phyloP scores from a whole-genome alignment of 1,139 yeast species.

The Hanseniaspora uvarum region DNA sequence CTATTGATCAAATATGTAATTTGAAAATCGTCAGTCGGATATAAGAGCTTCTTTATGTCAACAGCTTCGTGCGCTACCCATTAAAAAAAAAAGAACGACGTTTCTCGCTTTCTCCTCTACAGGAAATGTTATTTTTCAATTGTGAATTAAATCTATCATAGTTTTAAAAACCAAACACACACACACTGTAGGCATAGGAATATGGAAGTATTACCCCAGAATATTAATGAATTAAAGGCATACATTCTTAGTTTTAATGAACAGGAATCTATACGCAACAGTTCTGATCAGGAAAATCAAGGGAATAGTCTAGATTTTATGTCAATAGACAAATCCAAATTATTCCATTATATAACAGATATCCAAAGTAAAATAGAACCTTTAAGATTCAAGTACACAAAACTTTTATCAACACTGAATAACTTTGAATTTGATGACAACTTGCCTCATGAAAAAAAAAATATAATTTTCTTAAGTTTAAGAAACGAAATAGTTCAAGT shows the following conservation, averaged over 20 bases:
- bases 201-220: slow-evolving; percentile 4
- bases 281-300: background rate
- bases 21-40: no score
- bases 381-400: slow-evolving; percentile 7
- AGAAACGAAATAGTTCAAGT: slow-evolving; percentile 13
- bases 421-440: slow-evolving; percentile 13
- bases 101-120: background rate
- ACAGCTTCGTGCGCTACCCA: background rate
- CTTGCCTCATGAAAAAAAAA: background rate
- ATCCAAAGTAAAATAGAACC: slow-evolving; percentile 12
- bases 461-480: background rate
- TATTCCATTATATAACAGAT: background rate
- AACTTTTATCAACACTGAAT: background rate
- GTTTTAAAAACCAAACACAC: background rate
- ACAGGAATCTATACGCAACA: background rate
- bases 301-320: background rate
- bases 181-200: background rate
- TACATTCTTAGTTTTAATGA: slow-evolving; percentile 8
- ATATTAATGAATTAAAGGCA: slow-evolving; percentile 1
- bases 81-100: background rate
- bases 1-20: no score
- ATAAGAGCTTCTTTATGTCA: background rate
- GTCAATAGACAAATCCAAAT: slow-evolving; percentile 1
- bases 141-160: background rate
- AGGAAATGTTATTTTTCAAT: background rate